Percentiles rank a stretch among this genome's conserved stretches.
Conservation (phyloP, 345 rosid species). For the Xanthoceras sorbifolium region DNA sequence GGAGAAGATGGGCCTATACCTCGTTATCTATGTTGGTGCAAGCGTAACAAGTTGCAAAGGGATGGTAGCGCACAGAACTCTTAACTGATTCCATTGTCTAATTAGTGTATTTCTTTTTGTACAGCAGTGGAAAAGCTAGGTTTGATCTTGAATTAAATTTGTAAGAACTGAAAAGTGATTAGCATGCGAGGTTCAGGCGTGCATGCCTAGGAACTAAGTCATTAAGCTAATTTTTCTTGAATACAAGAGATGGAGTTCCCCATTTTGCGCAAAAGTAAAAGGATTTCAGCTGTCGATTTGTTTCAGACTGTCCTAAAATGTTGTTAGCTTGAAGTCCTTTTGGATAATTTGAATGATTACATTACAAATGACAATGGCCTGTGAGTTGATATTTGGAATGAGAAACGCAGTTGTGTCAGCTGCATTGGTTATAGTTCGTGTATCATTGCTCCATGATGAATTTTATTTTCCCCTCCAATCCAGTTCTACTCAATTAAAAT, state of each 20-base stretch:
- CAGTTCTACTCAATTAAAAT: too few species aligned
- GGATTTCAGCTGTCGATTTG: not conserved
- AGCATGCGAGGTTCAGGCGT: not conserved
- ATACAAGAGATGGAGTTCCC: not conserved
- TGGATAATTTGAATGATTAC: not conserved
- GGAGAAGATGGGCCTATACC: conserved; percentile 74
- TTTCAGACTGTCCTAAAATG: not conserved
- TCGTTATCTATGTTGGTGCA: conserved; percentile 79
- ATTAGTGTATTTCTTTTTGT: conserved; percentile 27
- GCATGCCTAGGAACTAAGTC: not conserved
- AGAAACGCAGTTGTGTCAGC: not conserved
- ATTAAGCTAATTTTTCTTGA: conserved; percentile 8
- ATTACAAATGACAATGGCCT: not conserved
- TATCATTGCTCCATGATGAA: not conserved
- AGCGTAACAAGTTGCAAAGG: conserved; percentile 44
- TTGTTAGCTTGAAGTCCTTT: not conserved
- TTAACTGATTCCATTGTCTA: conserved; percentile 27
- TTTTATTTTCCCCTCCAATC: too few species aligned
- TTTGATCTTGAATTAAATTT: not conserved
- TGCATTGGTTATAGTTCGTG: not conserved
- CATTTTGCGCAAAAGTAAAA: not conserved
- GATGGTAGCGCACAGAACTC: conserved; percentile 24
- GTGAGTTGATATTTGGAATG: conserved; percentile 1
- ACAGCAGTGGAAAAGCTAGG: conserved; percentile 31
- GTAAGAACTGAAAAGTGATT: not conserved